Conservation (phyloP, 108 stramenopile genomes). For the Epithemia pelagica region DNA sequence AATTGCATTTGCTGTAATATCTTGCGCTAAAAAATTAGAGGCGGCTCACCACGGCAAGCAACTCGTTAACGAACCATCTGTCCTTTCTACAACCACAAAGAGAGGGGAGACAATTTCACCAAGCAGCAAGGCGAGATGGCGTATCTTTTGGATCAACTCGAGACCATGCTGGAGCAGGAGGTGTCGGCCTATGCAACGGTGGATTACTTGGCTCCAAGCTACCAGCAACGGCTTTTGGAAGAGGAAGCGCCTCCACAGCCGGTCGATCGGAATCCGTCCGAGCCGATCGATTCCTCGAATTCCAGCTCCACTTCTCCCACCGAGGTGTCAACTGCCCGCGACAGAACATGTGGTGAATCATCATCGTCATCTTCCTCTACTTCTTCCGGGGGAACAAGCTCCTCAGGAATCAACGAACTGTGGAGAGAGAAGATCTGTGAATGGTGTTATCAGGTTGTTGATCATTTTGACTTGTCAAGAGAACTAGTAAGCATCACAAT, state of each 20-base stretch:
- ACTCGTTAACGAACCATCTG: no score
- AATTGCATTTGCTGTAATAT: no score
- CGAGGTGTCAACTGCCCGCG: neutral
- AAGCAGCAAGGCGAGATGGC: no score
- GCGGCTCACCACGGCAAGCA: no score
- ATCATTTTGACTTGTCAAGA: slow-evolving; percentile 67
- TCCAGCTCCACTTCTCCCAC: neutral
- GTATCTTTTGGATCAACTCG: neutral
- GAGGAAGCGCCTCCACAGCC: neutral
- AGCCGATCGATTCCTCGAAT: neutral
- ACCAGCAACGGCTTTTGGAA: neutral
- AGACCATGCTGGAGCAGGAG: slow-evolving; percentile 5
- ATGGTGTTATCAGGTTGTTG: slow-evolving; percentile 76
- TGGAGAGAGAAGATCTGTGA: slow-evolving; percentile 78
- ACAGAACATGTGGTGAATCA: neutral
- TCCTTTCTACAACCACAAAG: no score
- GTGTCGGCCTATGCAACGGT: neutral
- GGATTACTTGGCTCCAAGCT: neutral
- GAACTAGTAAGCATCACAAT: slow-evolving; percentile 63
- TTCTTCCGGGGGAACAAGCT: neutral
- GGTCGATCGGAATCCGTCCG: neutral
- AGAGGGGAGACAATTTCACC: no score
- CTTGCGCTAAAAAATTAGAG: no score
- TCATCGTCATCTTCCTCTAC: neutral
- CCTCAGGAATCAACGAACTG: slow-evolving; percentile 48